A percentile compares a stretch with the other conserved stretches of the same genome.
Conservation (phyloP, 2,329 filamentous ascomycete genomes). For the Penicillium sp. region DNA sequence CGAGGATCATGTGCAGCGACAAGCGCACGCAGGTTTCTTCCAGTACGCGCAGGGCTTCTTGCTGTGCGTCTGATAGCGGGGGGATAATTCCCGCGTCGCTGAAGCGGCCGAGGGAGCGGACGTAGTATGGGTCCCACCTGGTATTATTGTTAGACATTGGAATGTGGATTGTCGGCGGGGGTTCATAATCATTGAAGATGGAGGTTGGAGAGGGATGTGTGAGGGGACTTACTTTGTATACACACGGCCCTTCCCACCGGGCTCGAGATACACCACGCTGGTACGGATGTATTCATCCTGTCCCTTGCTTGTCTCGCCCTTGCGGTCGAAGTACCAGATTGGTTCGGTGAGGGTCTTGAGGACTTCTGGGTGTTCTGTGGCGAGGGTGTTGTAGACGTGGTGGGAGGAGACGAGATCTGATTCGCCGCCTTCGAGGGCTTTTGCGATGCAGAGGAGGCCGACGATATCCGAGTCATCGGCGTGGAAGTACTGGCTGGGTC, state of each 20-base stretch:
- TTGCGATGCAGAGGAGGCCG: constrained; percentile 75
- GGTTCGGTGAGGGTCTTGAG: constrained; percentile 71
- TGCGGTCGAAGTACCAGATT: constrained; percentile 89
- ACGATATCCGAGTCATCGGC: constrained; percentile 80
- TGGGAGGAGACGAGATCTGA: constrained; percentile 77
- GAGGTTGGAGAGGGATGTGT: neutral
- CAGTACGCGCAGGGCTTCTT: constrained; percentile 64
- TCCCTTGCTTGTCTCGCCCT: constrained; percentile 73
- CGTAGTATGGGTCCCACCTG: constrained; percentile 82
- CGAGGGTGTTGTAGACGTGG: constrained; percentile 76
- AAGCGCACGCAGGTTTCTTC: constrained; percentile 73
- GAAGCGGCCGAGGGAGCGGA: constrained; percentile 72
- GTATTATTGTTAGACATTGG: constrained; percentile 12
- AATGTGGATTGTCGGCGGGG: neutral
- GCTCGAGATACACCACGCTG: constrained; percentile 74
- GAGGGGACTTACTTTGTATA: constrained; percentile 62
- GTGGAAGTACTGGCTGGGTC: constrained; percentile 72
- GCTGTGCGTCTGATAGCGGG: constrained; percentile 65
- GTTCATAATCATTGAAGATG: neutral
- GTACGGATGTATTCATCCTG: constrained; percentile 72
- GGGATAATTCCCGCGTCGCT: constrained; percentile 71
- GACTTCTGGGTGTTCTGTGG: constrained; percentile 72
- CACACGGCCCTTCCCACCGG: constrained; percentile 61
- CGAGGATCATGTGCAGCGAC: constrained; percentile 78
- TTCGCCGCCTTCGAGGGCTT: constrained; percentile 77